These are phyloP conservation scores for Phoenix dactylifera DNA, from an alignment of 176 grass and related monocot species.

Conservation along the genomic window DNA sequence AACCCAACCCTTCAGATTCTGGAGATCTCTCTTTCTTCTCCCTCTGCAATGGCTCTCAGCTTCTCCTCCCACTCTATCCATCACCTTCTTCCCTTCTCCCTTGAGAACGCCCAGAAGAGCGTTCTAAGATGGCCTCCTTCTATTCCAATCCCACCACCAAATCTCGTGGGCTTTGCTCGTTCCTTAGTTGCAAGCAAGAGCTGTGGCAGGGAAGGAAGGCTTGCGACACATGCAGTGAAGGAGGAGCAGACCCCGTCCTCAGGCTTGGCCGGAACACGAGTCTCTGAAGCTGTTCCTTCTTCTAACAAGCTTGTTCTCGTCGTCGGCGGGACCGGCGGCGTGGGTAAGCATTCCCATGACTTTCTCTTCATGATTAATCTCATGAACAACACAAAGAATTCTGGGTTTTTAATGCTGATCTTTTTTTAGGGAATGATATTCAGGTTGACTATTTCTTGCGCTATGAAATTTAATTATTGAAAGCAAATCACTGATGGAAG, in stretches of 20 bases:
- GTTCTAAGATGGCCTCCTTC: not conserved
- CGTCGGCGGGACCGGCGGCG: slow-evolving; percentile 69
- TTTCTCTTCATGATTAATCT: not conserved
- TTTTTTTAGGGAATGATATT: too few relatives aligned
- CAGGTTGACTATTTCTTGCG: too few relatives aligned
- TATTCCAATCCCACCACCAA: not conserved
- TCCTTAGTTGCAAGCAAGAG: not conserved
- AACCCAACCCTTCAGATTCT: too few relatives aligned
- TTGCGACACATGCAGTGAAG: slow-evolving; percentile 23
- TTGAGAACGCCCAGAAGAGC: not conserved
- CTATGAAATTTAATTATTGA: too few relatives aligned
- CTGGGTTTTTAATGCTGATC: too few relatives aligned
- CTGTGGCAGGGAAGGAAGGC: not conserved
- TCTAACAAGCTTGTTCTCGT: slow-evolving; percentile 71
- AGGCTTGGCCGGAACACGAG: slow-evolving; percentile 5
- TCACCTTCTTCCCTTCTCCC: not conserved
- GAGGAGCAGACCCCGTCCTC: slow-evolving; percentile 21
- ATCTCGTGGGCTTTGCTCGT: not conserved
- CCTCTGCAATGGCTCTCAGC: slow-evolving; percentile 4
- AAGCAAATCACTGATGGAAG: too few relatives aligned
- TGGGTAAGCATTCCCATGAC: slow-evolving; percentile 29
- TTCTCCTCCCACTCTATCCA: not conserved
- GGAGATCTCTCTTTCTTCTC: not conserved
- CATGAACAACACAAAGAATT: too few relatives aligned
- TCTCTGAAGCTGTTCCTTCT: slow-evolving; percentile 10